Base-by-base conservation (phyloP, 805 yeast genomes). In the Metschnikowia continentalis region DNA sequence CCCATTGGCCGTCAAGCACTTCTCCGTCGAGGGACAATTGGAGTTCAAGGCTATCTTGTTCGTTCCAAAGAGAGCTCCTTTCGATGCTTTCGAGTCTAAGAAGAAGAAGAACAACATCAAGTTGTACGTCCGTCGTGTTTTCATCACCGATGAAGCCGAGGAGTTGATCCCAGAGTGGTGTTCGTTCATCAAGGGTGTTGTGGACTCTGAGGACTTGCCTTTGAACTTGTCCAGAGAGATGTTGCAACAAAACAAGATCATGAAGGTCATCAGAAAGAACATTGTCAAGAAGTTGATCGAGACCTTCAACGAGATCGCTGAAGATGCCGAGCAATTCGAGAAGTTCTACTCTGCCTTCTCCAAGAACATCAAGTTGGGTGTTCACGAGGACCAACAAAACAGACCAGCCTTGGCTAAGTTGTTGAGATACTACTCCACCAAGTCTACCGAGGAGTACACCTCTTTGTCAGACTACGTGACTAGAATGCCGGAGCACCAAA, bases 401-500 rank as follows among this genome's bases (percentile, higher is more conserved):
- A 91, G 99, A 82, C 74, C 77, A 60, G 87, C 97, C 62, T 83
- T 94, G 70, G 92, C 99, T 64, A 94, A 94, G 81, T 83, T 94
- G 70, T 82, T 94, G 78, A 88, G 99, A 81, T 94, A 82, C 87
- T 81, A 90, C 86, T 90, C 98, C 52, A 91, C 98, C 69, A 92
- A 91, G 81, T 86, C 97, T 59, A 69, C 82, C 64, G 99, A 92
- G 69, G 99, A 94, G 81, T 72, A 80, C 74, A 92, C 97, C 61
- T 92, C 98, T 37, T 83, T 94, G 69, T 77, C 95, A 62, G 99
- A 94, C 80, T 94, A 94, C 79, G 96, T 94, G 60, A 92, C 98
- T 62, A 88, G 98, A 80, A 94, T 94, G 99, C 96, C 94, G 74
- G 97, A 90, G 79, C 97, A 90, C 82, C 99, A 94, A 82, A 91